Conservation (phyloP, 805 yeast species). For the Yarrowia osloensis region DNA sequence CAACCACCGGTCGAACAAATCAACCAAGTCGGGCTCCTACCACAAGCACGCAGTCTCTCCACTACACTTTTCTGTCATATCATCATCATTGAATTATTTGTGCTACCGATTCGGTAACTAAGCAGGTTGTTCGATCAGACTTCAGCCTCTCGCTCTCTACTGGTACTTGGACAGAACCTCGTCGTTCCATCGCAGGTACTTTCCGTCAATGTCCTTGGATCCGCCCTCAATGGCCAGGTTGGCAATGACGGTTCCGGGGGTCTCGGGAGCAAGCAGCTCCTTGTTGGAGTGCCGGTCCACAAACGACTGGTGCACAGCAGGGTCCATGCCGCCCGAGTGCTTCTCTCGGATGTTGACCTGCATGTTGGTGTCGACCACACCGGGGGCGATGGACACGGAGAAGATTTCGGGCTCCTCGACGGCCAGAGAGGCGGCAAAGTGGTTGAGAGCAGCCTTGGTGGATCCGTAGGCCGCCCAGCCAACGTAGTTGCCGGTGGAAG, state of each 20-base stretch:
- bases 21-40: too few species aligned
- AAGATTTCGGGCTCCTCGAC: constrained; percentile 64
- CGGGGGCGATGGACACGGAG: constrained; percentile 83
- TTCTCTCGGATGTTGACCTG: constrained; percentile 74
- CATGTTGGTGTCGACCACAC: constrained; percentile 92
- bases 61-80: too few species aligned
- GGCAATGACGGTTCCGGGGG: constrained; percentile 72
- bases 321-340: constrained; percentile 60
- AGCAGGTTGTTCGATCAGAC: too few species aligned
- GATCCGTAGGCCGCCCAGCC: constrained; percentile 95
- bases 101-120: too few species aligned
- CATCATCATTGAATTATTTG: too few species aligned
- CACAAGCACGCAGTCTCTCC: too few species aligned
- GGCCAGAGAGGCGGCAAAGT: constrained; percentile 65
- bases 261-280: constrained; percentile 63
- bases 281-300: constrained; percentile 59
- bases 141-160: background rate
- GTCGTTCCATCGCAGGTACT: constrained; percentile 57
- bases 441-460: constrained; percentile 89
- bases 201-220: constrained; percentile 60
- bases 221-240: constrained; percentile 66
- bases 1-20: too few species aligned
- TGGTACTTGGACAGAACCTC: constrained; percentile 31
- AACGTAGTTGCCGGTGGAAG: constrained; percentile 60
- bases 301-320: constrained; percentile 61